phyloP scores from a whole-genome alignment of 148 eudicot genomes.

The Chenopodium berlandieri region DNA sequence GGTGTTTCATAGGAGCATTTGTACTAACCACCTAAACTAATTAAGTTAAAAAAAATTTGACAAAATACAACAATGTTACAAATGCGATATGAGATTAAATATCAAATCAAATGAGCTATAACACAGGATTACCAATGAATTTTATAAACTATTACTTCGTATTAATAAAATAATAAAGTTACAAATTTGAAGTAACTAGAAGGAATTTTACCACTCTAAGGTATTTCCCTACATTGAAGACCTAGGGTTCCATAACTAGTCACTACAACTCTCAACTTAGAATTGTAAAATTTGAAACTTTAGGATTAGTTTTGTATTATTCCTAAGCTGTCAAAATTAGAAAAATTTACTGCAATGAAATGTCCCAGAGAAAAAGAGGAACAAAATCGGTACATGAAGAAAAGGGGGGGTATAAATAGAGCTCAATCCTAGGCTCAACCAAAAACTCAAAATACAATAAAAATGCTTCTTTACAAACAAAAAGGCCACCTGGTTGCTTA shows the following conservation, averaged over 20 bases:
- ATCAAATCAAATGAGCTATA: too few relatives aligned
- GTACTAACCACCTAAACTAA: too few relatives aligned
- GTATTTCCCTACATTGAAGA: neutral
- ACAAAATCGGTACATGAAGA: neutral
- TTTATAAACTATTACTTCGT: too few relatives aligned
- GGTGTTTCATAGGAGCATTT: too few relatives aligned
- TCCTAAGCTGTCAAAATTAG: conserved; percentile 15
- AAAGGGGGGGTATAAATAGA: neutral
- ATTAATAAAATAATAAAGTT: too few relatives aligned
- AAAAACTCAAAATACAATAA: conserved; percentile 6
- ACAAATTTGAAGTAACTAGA: neutral
- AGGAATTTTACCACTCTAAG: too few relatives aligned
- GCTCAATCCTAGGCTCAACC: conserved; percentile 18
- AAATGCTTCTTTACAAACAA: conserved; percentile 29
- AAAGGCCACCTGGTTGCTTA: conserved; percentile 10
- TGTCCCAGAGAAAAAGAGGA: neutral
- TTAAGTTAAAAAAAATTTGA: too few relatives aligned
- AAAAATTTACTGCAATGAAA: neutral
- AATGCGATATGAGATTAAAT: too few relatives aligned
- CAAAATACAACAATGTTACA: too few relatives aligned
- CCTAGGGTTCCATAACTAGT: neutral
- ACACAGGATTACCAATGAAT: too few relatives aligned
- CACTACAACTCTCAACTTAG: neutral
- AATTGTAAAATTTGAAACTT: neutral
- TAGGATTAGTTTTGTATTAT: conserved; percentile 18